Evolutionary conservation across 192 early-diverging fungal species (phyloP).

Genomic region (Thoreauomyces humboldtii): DNA sequence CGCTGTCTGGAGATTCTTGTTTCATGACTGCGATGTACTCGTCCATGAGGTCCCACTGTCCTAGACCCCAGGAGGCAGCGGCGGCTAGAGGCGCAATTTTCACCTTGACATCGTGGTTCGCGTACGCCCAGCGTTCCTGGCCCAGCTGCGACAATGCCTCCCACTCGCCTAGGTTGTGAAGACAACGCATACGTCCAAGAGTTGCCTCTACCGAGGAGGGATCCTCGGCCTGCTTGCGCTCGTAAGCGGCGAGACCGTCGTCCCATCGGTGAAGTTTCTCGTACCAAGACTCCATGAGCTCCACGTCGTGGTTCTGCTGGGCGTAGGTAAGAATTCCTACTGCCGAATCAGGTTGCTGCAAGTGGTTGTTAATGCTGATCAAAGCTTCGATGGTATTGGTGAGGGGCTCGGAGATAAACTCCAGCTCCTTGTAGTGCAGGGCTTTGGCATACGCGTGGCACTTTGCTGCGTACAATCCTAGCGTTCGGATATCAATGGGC

Average conservation of each 20-base stretch:
- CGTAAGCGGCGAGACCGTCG: conserved; percentile 85
- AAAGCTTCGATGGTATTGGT: conserved; percentile 85
- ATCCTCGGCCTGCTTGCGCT: conserved; percentile 72
- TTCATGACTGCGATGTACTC: conserved; percentile 82
- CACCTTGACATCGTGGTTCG: conserved; percentile 60
- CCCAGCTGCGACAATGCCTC: conserved; percentile 74
- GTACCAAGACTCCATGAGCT: conserved; percentile 89
- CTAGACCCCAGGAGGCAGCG: conserved; percentile 88
- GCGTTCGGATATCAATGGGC: conserved; percentile 86
- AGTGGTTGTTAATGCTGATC: conserved; percentile 90
- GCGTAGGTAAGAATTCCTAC: conserved; percentile 91
- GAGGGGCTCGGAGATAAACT: conserved; percentile 81
- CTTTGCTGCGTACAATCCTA: conserved; percentile 85
- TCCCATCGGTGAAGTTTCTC: conserved; percentile 92
- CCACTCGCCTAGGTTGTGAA: conserved; percentile 93
- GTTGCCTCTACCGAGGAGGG: conserved; percentile 75
- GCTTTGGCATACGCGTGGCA: conserved; percentile 97
- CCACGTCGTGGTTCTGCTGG: conserved; percentile 74
- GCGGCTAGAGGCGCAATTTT: conserved; percentile 85
- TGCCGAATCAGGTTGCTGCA: conserved; percentile 95
- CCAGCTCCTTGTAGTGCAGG: conserved; percentile 96
- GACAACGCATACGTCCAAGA: conserved; percentile 83
- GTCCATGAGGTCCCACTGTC: conserved; percentile 86
- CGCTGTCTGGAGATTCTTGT: conserved; percentile 72
- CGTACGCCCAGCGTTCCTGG: conserved; percentile 63